Percentiles rank a stretch among this genome's conserved stretches.
phyloP scores from a whole-genome alignment of 1,139 yeast genomes.

The Yamadazyma blattariae region DNA sequence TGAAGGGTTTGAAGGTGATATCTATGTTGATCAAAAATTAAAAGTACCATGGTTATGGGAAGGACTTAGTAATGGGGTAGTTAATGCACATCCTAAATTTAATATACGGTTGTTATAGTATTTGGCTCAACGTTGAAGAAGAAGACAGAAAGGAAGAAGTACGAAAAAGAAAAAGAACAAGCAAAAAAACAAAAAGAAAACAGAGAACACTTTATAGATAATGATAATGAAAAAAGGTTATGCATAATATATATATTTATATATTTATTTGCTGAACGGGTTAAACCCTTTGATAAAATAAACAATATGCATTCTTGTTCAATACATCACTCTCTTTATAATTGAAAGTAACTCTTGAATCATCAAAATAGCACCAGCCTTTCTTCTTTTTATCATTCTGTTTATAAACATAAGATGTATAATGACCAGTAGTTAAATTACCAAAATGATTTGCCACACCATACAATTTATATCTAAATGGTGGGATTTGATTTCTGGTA shows the following conservation, averaged over 20 bases:
- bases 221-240: background rate
- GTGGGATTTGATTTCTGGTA: slow-evolving; percentile 71
- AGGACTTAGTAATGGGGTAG: slow-evolving; percentile 61
- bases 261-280: too few relatives aligned
- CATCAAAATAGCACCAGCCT: slow-evolving; percentile 80
- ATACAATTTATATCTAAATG: slow-evolving; percentile 73
- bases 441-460: slow-evolving; percentile 93
- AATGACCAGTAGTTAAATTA: slow-evolving; percentile 81
- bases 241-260: too few relatives aligned
- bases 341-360: slow-evolving; percentile 51
- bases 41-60: slow-evolving; percentile 75
- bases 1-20: slow-evolving; percentile 70
- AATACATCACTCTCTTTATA: slow-evolving; percentile 44
- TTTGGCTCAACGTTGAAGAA: background rate
- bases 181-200: background rate
- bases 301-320: slow-evolving; percentile 69
- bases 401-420: slow-evolving; percentile 79
- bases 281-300: slow-evolving; percentile 55
- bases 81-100: slow-evolving; percentile 43
- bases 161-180: too few relatives aligned
- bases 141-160: background rate
- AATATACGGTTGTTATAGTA: too few relatives aligned
- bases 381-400: slow-evolving; percentile 30
- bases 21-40: slow-evolving; percentile 46
- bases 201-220: background rate